A percentile compares a stretch with the other conserved stretches of the same genome.
Evolutionary conservation across 805 yeast genomes (phyloP).

Genomic region (Myxozyma vanderwaltii): DNA sequence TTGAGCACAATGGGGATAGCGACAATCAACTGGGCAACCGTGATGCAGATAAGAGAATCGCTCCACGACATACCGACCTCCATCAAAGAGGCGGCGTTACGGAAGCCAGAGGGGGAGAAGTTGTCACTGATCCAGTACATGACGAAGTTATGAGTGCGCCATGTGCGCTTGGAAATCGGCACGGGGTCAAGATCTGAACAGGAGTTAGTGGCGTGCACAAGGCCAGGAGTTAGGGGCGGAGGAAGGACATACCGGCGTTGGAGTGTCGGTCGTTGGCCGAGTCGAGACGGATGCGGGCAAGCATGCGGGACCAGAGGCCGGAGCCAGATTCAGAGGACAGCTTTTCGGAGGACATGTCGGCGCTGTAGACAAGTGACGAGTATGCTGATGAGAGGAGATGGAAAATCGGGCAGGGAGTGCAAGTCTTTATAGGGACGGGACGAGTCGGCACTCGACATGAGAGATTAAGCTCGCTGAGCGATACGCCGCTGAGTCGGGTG

Average conservation of each 20-base stretch:
- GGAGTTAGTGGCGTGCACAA: no score
- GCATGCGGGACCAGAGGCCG: conserved; percentile 17
- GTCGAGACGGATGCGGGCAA: conserved; percentile 14
- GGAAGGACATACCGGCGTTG: conserved; percentile 15
- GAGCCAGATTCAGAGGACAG: not conserved
- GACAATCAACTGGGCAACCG: conserved; percentile 48
- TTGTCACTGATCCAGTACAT: conserved; percentile 36
- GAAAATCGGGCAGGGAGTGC: no score
- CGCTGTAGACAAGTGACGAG: not conserved
- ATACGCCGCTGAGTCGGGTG: conserved; percentile 1
- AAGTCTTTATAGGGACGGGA: no score
- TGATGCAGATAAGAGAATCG: conserved; percentile 49
- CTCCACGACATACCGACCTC: conserved; percentile 50
- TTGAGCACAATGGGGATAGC: conserved; percentile 48
- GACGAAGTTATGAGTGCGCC: conserved; percentile 50
- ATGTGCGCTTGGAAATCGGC: conserved; percentile 46
- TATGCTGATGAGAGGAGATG: not conserved
- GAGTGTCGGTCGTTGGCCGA: conserved; percentile 15
- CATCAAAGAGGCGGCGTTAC: conserved; percentile 48
- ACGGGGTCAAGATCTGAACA: conserved; percentile 34
- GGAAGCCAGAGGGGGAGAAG: conserved; percentile 48
- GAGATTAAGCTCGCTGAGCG: not conserved
- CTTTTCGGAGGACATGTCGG: conserved; percentile 5
- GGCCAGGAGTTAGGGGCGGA: not conserved
- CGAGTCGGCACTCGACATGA: not conserved